Evolutionary conservation across 148 eudicot species (phyloP), one percentile per base, ranked within the genome.

Genomic region (Amaranthus cruentus): DNA sequence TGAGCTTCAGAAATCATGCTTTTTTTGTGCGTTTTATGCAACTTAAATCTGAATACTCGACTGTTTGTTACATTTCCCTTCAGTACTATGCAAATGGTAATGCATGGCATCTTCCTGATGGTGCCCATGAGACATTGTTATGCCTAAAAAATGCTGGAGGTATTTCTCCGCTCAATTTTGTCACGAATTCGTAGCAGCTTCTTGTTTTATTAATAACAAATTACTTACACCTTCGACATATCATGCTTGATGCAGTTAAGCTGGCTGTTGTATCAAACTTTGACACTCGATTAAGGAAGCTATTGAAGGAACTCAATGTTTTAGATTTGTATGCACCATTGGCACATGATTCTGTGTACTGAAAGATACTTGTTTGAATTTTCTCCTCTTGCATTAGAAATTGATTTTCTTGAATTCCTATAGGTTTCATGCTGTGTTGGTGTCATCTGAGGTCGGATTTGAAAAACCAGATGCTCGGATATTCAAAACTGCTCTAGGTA

Each of bases 261-360:
- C 77, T 96, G 80, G 99, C 92, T 21, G 97, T 92, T 75, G 96
- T 96, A 28, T 96, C 99, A 83, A 96, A 96, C 80, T 96, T 96
- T 51, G 99, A 96, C 84, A 88, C 77, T 61, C 96, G 99, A 68
- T 82, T 96, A 81, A 92, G 96, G 88, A 96, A 96, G 90, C 82
- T 96, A 62, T 76, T 96, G 73, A 86, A 85, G 85, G 99, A 96
- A 58, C 96, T 92, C 55, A 82, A 87, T 81, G 90, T 96, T 59
- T 75, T 92, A 68, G 90, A 90, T 77, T 43, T 92, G 99, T 96
- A 77, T 78, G 99, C 71, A 15, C 18, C 62, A 9, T 75, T 66
- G n/a, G 0, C 74, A 78, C 69, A 42, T 38, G 9, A 46, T 61
- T 28, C 38, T 28, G 38, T 28, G 1, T 28, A 28, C 77, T 48